These are phyloP conservation scores for Meyerozyma athensensis DNA, from an alignment of 1,139 yeast genomes.

Conservation along the genomic window DNA sequence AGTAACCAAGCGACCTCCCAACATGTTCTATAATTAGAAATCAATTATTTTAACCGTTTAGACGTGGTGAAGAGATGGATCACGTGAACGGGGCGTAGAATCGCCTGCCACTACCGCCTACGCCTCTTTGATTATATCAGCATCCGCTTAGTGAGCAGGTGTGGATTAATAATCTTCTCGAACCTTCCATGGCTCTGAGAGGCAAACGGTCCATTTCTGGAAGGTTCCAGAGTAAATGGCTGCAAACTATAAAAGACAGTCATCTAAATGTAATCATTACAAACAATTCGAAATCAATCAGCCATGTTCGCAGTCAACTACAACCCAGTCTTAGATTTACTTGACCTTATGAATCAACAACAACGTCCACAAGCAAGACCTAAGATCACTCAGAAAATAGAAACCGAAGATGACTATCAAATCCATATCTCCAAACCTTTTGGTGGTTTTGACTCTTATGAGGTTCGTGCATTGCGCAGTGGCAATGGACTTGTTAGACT, in stretches of 20 bases:
- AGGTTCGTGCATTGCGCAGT: slow-evolving; percentile 29
- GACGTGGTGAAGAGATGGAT: neutral
- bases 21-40: neutral
- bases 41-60: no score
- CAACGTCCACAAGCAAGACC: slow-evolving; percentile 20
- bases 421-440: slow-evolving; percentile 34
- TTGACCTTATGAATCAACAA: slow-evolving; percentile 8
- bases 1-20: neutral
- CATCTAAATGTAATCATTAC: neutral
- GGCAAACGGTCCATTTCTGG: no score
- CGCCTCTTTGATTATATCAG: no score
- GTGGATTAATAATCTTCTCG: slow-evolving; percentile 1
- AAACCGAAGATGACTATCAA: slow-evolving; percentile 34
- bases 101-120: neutral
- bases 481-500: slow-evolving; percentile 21
- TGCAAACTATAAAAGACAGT: slow-evolving; percentile 1
- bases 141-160: no score
- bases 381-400: slow-evolving; percentile 32
- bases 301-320: slow-evolving; percentile 11
- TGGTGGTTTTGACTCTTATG: slow-evolving; percentile 37
- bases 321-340: slow-evolving; percentile 7
- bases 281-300: neutral
- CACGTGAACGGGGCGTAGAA: neutral
- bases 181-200: neutral
- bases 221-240: slow-evolving; percentile 1